Base-by-base conservation (phyloP, 371 early-diverging fungal species). In the Mucor circinelloides region DNA sequence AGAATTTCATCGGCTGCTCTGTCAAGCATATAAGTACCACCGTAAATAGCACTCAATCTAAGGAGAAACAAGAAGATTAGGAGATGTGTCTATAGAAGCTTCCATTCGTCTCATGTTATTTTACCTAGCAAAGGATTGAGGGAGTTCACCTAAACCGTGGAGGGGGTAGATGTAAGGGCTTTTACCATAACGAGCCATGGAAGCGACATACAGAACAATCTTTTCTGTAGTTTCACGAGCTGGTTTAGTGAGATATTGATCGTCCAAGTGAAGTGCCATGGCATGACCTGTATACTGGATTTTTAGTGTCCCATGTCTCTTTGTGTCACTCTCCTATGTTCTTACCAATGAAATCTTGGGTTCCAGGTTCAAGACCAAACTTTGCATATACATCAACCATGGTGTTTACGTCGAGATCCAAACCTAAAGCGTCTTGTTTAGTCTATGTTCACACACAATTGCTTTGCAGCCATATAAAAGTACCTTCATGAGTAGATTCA, bases 161-260 rank as follows among this genome's bases (percentile, higher is more conserved):
- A 97, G 85, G 65, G 99, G 99, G 81, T 99, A 99, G 75, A 99
- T 95, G 84, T 98, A 99, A n/a, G 99, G 99, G 70, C 95, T 94
- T 85, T 95, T 95, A 71, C 99, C 97, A 75, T 95, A 96, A 56
- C 95, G 90, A n/a, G 95, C 91, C 71, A 99, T 88, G 23, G 99
- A 99, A 40, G 89, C 90, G 69, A 96, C 91, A 78, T 99, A 99
- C 67, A 98, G 80, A 64, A 93, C 87, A 64, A 99, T 94, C 72
- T 95, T 93, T 71, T 97, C 94, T 74, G 95, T 92, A 15, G 98
- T 97, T 60, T 96, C 97, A 52, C 87, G 83, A 25, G 99, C 99
- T 68, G 96, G 91, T 63, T 90, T 78, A 32, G 78, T 66, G 73
- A 98, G 83, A 84, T 99, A 99, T 38, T 73, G 73, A 71, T 99